Conservation (phyloP, 768 basidiomycete species). For the Boletus pseudopeckii region DNA sequence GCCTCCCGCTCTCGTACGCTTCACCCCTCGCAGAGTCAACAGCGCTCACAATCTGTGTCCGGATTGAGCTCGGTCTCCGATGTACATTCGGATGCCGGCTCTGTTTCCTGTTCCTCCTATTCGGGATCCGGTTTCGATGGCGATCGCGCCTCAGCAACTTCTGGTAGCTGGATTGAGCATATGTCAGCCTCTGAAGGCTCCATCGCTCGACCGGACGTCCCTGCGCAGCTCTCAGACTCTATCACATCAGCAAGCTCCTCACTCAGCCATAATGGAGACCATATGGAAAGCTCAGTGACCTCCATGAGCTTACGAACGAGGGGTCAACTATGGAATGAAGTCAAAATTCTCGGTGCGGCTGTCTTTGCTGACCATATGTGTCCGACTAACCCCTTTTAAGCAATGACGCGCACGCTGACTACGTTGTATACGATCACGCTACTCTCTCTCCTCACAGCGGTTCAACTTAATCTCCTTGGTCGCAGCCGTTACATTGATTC, state of each 20-base stretch:
- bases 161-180: constrained; percentile 46
- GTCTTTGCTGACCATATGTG: constrained; percentile 13
- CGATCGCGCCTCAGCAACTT: constrained; percentile 35
- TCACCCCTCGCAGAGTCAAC: constrained; percentile 8
- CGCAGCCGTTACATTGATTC: constrained; percentile 76
- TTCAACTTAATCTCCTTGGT: constrained; percentile 84
- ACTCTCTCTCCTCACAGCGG: constrained; percentile 78
- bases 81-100: constrained; percentile 42
- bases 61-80: constrained; percentile 39
- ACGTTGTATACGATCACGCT: constrained; percentile 84
- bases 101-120: constrained; percentile 38
- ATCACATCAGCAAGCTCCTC: constrained; percentile 38
- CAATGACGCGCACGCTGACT: constrained; percentile 84
- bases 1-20: constrained; percentile 24
- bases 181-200: constrained; percentile 25
- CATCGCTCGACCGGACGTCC: constrained; percentile 3
- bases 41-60: constrained; percentile 34
- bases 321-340: constrained; percentile 86
- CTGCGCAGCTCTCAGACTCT: constrained; percentile 38
- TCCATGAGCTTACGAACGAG: constrained; percentile 48
- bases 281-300: constrained; percentile 1
- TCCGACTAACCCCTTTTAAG: constrained; percentile 37
- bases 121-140: constrained; percentile 38
- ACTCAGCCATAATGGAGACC: constrained; percentile 20
- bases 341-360: constrained; percentile 75